These are phyloP conservation scores for Lentinus tigrinus DNA, from an alignment of 768 basidiomycete genomes.

Conservation along the genomic window DNA sequence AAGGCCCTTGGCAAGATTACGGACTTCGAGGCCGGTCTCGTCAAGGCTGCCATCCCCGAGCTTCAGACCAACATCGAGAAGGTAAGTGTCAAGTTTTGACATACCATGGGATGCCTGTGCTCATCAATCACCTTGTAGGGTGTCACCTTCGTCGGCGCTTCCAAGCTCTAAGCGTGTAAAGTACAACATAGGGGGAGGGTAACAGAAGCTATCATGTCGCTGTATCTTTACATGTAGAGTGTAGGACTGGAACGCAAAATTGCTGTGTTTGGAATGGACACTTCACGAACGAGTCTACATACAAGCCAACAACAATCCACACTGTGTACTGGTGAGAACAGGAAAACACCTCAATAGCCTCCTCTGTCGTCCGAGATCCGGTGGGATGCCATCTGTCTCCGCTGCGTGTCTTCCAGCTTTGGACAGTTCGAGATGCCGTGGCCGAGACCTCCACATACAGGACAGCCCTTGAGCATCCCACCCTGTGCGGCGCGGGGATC, in stretches of 20 bases:
- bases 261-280: not conserved
- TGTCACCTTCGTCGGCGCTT: conserved; percentile 27
- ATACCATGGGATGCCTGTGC: not conserved
- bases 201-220: conserved; percentile 1
- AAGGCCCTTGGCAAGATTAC: conserved; percentile 74
- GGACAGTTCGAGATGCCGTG: conserved; percentile 95
- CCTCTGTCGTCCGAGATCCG: conserved; percentile 68
- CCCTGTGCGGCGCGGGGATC: conserved; percentile 85
- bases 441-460: conserved; percentile 95
- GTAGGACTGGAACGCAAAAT: not conserved
- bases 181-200: not conserved
- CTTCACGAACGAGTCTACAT: not conserved
- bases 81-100: conserved; percentile 34
- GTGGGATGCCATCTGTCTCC: conserved; percentile 88
- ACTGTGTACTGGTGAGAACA: not conserved
- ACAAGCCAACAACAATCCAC: not conserved
- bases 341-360: conserved; percentile 28
- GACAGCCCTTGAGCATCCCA: conserved; percentile 81
- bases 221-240: conserved; percentile 14
- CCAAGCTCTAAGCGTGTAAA: conserved; percentile 24
- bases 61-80: conserved; percentile 70
- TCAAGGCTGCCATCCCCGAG: conserved; percentile 82
- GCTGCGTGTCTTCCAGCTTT: conserved; percentile 90
- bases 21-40: conserved; percentile 68
- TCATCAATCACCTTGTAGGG: conserved; percentile 17